Percentiles rank a stretch among this genome's conserved stretches.
Conservation (phyloP, 164 flowering plant genomes). For the Piper longum region DNA sequence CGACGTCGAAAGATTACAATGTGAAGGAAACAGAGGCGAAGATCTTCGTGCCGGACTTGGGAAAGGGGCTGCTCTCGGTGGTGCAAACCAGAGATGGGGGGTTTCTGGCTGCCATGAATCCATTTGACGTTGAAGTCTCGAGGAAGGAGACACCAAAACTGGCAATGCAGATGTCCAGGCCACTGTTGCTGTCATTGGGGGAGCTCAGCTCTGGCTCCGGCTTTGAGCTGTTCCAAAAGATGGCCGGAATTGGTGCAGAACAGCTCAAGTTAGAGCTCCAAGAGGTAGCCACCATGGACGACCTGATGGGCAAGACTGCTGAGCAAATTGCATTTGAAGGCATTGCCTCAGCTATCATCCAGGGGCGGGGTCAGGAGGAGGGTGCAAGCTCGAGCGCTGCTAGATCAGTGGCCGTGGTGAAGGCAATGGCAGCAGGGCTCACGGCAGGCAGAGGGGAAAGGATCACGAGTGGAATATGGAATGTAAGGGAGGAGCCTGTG, state of each 20-base stretch:
- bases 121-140: conserved; percentile 31
- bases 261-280: conserved; percentile 41
- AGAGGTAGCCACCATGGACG: conserved; percentile 63
- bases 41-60: conserved; percentile 60
- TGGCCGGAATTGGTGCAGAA: conserved; percentile 56
- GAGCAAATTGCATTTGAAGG: conserved; percentile 96
- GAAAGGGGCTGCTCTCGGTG: conserved; percentile 72
- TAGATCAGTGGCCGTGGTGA: conserved; percentile 50
- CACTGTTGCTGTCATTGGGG: conserved; percentile 33
- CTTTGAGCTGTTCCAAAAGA: conserved; percentile 55
- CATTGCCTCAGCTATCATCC: conserved; percentile 76
- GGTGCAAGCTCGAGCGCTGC: conserved; percentile 84
- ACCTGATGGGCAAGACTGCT: conserved; percentile 72
- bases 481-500: conserved; percentile 39
- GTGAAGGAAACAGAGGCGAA: conserved; percentile 21
- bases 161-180: conserved; percentile 81
- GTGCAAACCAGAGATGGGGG: conserved; percentile 93
- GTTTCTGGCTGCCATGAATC: conserved; percentile 68
- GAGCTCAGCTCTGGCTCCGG: conserved; percentile 30
- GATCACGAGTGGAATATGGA: conserved; percentile 76
- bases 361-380: conserved; percentile 74
- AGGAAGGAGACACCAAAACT: conserved; percentile 74
- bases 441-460: conserved; percentile 61
- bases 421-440: conserved; percentile 59
- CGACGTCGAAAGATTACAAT: conserved; percentile 16